Evolutionary conservation across 331 rosid species (phyloP).

Genomic region (Arachis monticola): DNA sequence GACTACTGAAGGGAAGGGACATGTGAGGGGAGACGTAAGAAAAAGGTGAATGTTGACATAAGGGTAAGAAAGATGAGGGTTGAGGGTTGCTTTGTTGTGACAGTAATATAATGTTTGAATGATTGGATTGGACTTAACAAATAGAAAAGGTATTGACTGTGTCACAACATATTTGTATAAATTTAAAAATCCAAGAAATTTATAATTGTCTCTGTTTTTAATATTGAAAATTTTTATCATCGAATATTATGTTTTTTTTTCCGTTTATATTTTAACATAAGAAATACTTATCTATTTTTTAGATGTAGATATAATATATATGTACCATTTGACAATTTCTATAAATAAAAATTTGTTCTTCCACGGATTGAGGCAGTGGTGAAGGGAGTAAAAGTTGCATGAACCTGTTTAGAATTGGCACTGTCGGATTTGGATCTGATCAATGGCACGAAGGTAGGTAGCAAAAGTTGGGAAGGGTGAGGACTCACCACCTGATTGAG

Average conservation of each 20-base stretch:
- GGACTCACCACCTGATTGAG: conserved; percentile 30
- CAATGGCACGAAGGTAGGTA: background rate
- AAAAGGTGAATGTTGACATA: background rate
- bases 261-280: no score
- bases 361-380: background rate
- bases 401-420: conserved; percentile 24
- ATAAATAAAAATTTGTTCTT: background rate
- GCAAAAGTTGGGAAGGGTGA: conserved; percentile 31
- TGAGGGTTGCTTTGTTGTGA: background rate
- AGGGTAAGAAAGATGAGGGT: background rate
- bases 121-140: conserved; percentile 30
- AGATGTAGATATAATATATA: background rate
- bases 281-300: no score
- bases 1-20: no score
- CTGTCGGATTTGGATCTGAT: conserved; percentile 15
- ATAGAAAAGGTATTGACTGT: no score
- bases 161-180: no score
- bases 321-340: conserved; percentile 25
- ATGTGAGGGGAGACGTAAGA: conserved; percentile 1
- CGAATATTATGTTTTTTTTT: no score
- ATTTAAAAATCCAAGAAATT: background rate
- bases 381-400: conserved; percentile 30
- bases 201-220: background rate
- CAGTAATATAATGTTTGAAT: conserved; percentile 25
- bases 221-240: no score